phyloP scores from a whole-genome alignment of 306 rosid species.

The Macrotyloma uniflorum region DNA sequence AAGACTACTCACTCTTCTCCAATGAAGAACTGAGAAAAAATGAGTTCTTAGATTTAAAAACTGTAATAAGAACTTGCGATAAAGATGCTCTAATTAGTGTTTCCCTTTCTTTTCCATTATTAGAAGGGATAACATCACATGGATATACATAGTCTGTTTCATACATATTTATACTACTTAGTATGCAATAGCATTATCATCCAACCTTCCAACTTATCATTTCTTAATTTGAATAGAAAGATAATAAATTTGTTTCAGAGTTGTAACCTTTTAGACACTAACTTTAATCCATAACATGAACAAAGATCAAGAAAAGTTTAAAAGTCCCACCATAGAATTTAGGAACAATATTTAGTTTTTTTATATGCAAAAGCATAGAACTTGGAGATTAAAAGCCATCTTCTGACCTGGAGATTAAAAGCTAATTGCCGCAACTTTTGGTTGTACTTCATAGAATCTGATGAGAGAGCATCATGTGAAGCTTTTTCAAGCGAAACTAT shows the following conservation, averaged over 20 bases:
- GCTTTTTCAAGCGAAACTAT: slow-evolving; percentile 82
- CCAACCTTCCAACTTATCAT: slow-evolving; percentile 20
- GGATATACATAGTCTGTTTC: background rate
- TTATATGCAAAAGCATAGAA: background rate
- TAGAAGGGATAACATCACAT: background rate
- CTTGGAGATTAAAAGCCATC: slow-evolving; percentile 23
- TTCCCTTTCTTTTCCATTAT: slow-evolving; percentile 9
- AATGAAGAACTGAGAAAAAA: background rate
- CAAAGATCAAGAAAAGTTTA: slow-evolving; percentile 6
- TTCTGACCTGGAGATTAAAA: slow-evolving; percentile 80
- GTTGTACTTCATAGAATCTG: slow-evolving; percentile 85
- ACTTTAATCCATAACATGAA: slow-evolving; percentile 14
- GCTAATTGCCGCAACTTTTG: slow-evolving; percentile 74
- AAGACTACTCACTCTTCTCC: background rate
- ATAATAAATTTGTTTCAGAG: background rate
- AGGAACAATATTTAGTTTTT: background rate
- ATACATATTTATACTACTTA: background rate
- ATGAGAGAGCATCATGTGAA: slow-evolving; percentile 63
- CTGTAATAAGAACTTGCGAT: background rate
- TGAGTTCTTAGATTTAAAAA: background rate
- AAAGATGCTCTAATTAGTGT: background rate
- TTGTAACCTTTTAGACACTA: slow-evolving; percentile 19
- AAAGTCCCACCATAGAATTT: background rate
- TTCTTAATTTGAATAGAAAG: slow-evolving; percentile 18
- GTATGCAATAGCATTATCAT: slow-evolving; percentile 3